phyloP scores from a whole-genome alignment of 2,329 filamentous ascomycete genomes.

The Aspergillus clavatus region DNA sequence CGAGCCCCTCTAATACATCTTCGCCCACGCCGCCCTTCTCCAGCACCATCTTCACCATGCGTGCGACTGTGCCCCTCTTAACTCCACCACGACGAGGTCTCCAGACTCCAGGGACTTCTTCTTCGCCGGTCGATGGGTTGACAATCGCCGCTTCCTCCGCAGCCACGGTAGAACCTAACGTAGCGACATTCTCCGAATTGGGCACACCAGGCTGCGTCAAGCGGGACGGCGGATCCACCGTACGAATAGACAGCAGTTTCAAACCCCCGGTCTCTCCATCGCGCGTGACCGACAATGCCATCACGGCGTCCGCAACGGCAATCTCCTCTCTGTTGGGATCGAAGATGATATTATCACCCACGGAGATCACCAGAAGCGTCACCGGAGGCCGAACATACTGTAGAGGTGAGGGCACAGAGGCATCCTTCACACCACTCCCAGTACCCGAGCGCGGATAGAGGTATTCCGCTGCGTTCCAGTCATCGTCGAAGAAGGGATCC shows the following conservation, averaged over 20 bases:
- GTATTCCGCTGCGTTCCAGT: constrained; percentile 77
- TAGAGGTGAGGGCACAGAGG: constrained; percentile 17
- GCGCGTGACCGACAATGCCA: constrained; percentile 72
- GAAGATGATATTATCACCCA: constrained; percentile 86
- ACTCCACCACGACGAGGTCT: constrained; percentile 78
- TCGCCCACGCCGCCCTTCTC: constrained; percentile 75
- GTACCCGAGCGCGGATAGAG: constrained; percentile 59
- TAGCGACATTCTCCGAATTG: constrained; percentile 58
- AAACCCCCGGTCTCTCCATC: constrained; percentile 42
- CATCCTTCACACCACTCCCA: constrained; percentile 11
- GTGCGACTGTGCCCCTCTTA: constrained; percentile 65
- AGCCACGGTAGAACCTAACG: constrained; percentile 36
- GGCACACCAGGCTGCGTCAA: constrained; percentile 67
- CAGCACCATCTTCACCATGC: constrained; percentile 71
- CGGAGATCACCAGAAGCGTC: constrained; percentile 81
- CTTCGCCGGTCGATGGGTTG: constrained; percentile 50
- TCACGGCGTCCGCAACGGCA: constrained; percentile 80
- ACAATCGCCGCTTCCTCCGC: constrained; percentile 41
- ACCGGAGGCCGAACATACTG: constrained; percentile 64
- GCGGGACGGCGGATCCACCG: constrained; percentile 68
- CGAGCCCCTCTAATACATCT: constrained; percentile 77
- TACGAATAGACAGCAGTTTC: constrained; percentile 63
- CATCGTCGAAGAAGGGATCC: constrained; percentile 95
- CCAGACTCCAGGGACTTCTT: constrained; percentile 69
- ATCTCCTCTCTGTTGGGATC: constrained; percentile 89